phyloP scores from a whole-genome alignment of 1,284 basidiomycete genomes.

The Cryptococcus deneoformans region DNA sequence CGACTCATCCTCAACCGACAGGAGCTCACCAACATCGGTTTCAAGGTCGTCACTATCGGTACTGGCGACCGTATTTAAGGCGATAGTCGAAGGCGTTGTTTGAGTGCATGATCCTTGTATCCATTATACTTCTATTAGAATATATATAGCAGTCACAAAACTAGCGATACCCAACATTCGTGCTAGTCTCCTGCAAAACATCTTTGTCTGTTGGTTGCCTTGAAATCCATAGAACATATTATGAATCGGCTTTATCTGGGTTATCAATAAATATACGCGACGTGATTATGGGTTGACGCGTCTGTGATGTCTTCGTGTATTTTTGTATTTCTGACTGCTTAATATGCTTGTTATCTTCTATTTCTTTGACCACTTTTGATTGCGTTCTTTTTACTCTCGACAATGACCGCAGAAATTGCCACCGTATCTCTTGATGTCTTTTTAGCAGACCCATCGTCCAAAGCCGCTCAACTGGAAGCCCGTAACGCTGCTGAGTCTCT shows the following conservation, averaged over 20 bases:
- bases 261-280: background rate
- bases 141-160: background rate
- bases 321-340: background rate
- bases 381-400: background rate
- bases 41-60: conserved; percentile 66
- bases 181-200: background rate
- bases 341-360: background rate
- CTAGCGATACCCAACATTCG: background rate
- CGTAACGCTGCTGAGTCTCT: conserved; percentile 71
- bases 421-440: conserved; percentile 76
- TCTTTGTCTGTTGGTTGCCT: background rate
- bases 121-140: no score
- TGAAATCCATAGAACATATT: background rate
- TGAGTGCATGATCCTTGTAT: no score
- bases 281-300: background rate
- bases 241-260: background rate
- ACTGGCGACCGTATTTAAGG: conserved; percentile 32
- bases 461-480: conserved; percentile 46
- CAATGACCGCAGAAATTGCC: conserved; percentile 53
- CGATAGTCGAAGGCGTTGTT: no score
- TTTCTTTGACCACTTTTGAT: background rate
- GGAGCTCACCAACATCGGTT: conserved; percentile 80
- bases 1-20: conserved; percentile 69
- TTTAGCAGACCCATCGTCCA: conserved; percentile 54
- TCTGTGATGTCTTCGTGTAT: background rate